phyloP scores from a whole-genome alignment of 1,284 basidiomycete species.

The Cryptococcus jaspeensis region DNA sequence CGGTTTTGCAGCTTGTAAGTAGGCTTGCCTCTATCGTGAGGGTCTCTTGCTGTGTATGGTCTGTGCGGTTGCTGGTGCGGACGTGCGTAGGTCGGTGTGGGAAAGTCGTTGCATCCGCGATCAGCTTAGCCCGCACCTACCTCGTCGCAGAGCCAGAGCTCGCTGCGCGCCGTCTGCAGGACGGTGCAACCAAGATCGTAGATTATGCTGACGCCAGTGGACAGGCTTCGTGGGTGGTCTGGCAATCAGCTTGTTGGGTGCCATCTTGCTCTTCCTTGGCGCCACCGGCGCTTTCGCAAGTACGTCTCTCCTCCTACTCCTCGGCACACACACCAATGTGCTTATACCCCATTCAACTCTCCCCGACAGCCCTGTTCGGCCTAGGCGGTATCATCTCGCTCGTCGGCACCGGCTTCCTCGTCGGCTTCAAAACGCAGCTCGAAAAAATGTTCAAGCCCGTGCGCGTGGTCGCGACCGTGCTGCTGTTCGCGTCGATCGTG shows the following conservation, averaged over 20 bases:
- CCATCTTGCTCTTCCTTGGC: constrained; percentile 73
- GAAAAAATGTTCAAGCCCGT: constrained; percentile 93
- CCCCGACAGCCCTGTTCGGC: constrained; percentile 70
- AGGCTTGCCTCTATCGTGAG: background rate
- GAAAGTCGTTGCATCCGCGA: background rate
- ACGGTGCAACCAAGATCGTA: background rate
- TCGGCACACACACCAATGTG: background rate
- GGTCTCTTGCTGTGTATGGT: background rate
- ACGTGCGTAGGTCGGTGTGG: background rate
- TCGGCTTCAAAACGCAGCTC: constrained; percentile 75
- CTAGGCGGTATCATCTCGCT: constrained; percentile 80
- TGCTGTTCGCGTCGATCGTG: constrained; percentile 72
- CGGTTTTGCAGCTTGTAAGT: constrained; percentile 76
- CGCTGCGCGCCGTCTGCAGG: too few relatives aligned
- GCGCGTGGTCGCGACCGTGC: constrained; percentile 74
- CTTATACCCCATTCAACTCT: too few relatives aligned
- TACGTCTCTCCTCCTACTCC: constrained; percentile 50
- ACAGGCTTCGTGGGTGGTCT: constrained; percentile 68
- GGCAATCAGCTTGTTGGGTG: constrained; percentile 74
- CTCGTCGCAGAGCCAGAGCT: background rate
- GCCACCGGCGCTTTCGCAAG: constrained; percentile 72
- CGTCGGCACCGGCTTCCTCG: constrained; percentile 83
- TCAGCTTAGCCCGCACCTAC: background rate
- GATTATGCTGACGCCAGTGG: background rate
- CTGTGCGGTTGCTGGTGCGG: too few relatives aligned